These are phyloP conservation scores for Phytophthora europaea DNA, from an alignment of 352 stramenopile genomes.

Conservation along the genomic window DNA sequence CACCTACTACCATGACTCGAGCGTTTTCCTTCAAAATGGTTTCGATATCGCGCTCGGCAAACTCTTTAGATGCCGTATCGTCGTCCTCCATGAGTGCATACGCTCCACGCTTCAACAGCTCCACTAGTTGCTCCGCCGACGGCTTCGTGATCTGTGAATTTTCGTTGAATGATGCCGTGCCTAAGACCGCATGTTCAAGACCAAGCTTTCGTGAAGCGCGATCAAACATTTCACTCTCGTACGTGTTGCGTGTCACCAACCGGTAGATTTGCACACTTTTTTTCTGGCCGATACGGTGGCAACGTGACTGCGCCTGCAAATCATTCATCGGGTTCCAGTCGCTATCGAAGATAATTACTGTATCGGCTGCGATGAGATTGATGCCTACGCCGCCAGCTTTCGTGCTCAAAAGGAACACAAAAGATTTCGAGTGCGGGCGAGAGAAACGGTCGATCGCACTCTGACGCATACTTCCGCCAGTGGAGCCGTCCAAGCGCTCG, in stretches of 20 bases:
- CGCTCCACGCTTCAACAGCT: conserved; percentile 97
- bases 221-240: conserved; percentile 99
- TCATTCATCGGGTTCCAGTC: conserved; percentile 99
- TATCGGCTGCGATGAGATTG: conserved; percentile 99
- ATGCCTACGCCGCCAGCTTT: conserved; percentile 98
- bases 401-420: conserved; percentile 99
- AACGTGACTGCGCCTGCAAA: conserved; percentile 90
- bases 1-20: conserved; percentile 72
- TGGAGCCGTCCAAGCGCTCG: conserved; percentile 93
- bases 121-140: conserved; percentile 95
- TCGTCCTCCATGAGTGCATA: conserved; percentile 99
- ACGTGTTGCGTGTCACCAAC: conserved; percentile 98
- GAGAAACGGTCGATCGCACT: conserved; percentile 98
- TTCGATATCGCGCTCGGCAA: conserved; percentile 98
- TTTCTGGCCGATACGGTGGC: conserved; percentile 99
- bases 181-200: conserved; percentile 98
- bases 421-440: conserved; percentile 94
- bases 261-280: conserved; percentile 98
- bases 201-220: conserved; percentile 98
- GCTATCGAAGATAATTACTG: conserved; percentile 99
- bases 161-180: conserved; percentile 94
- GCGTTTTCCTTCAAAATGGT: conserved; percentile 93
- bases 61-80: conserved; percentile 95
- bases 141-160: conserved; percentile 88
- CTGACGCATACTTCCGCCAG: conserved; percentile 90